Percentiles rank a stretch among this genome's conserved stretches.
These are phyloP conservation scores for Ananas comosus DNA, from an alignment of 176 grass and related monocot genomes.

Conservation along the genomic window DNA sequence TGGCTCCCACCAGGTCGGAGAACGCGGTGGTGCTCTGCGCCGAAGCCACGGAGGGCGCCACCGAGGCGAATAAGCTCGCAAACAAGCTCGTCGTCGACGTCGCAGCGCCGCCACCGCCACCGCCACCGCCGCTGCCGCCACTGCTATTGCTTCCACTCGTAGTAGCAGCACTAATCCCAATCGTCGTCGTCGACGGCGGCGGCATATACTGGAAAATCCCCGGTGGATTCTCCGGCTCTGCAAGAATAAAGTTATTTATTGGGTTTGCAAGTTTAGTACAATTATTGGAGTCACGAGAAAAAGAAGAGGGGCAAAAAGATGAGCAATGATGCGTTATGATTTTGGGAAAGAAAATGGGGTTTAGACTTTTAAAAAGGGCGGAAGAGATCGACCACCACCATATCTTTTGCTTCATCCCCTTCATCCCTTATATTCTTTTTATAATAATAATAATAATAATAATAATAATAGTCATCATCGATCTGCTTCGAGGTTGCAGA, in stretches of 20 bases:
- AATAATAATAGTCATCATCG: conserved; percentile 14
- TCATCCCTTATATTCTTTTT: too few species aligned
- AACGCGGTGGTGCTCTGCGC: conserved; percentile 23
- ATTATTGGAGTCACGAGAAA: neutral
- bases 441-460: too few species aligned
- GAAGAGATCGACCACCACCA: neutral
- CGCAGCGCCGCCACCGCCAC: conserved; percentile 25
- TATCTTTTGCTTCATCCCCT: conserved; percentile 6
- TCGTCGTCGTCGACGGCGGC: neutral
- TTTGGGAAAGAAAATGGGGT: too few species aligned
- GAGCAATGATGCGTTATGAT: conserved; percentile 16
- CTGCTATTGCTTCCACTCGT: conserved; percentile 17
- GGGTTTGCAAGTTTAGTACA: conserved; percentile 2
- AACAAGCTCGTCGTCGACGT: conserved; percentile 41
- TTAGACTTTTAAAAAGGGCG: neutral
- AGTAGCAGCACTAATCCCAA: conserved; percentile 7
- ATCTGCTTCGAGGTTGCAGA: conserved; percentile 31
- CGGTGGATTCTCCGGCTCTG: conserved; percentile 40
- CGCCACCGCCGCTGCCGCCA: conserved; percentile 8
- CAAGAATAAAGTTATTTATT: conserved; percentile 23
- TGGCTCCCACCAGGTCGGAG: conserved; percentile 8
- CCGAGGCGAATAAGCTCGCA: conserved; percentile 66
- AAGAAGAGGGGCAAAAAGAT: conserved; percentile 18
- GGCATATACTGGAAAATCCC: conserved; percentile 28
- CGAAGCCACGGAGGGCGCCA: conserved; percentile 16